Evolutionary conservation across 352 stramenopile genomes (phyloP), one percentile per base, ranked within the genome.

Genomic region (Globisporangium polare): DNA sequence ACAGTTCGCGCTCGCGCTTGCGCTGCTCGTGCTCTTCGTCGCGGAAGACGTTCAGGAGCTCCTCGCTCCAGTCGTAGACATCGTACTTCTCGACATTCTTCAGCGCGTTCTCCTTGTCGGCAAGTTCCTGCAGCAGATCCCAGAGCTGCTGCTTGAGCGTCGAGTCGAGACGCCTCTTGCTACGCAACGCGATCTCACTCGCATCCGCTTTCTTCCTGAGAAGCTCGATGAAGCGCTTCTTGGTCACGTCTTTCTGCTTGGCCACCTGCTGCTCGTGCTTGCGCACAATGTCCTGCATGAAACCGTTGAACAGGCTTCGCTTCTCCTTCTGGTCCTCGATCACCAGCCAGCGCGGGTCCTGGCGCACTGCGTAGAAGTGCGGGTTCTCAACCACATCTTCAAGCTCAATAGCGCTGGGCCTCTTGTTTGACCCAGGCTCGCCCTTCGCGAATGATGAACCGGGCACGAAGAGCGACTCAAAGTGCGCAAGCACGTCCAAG

Each of bases 271-370:
- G 72, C 33, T 83, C 70, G 47, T 86, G 69, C 26, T 80, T 88
- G 6, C 83, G 79, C 39, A 77, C 58, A 5, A 88, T 26, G 33
- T 92, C 83, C 26, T 86, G 72, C 42, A 91, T 71, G 60, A 89
- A 94, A 1, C 72, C 75, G 20, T 70, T 59, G 63, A 91, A 92
- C 15, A 94, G 60, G 49, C 86, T 80, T n/a, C 83, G 75, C n/a
- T 76, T 77, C 58, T 92, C 83, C 37, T 83, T 79, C 15, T 63
- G 46, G 20, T 88, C 83, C 3, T 85, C 80, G 43, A 92, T 71
- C 2, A 80, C 81, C 10, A 61, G 60, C 80, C 80, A 94, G 0
- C 83, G 80, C 15, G 78, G 18, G 26, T 94, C 86, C 49, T 90
- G 83, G 1, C 80, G 72, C 13, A 94, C 52, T 0, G 78, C 76